Base-by-base conservation (phyloP, 257 asterid genomes). In the Gynochthodes officinalis region DNA sequence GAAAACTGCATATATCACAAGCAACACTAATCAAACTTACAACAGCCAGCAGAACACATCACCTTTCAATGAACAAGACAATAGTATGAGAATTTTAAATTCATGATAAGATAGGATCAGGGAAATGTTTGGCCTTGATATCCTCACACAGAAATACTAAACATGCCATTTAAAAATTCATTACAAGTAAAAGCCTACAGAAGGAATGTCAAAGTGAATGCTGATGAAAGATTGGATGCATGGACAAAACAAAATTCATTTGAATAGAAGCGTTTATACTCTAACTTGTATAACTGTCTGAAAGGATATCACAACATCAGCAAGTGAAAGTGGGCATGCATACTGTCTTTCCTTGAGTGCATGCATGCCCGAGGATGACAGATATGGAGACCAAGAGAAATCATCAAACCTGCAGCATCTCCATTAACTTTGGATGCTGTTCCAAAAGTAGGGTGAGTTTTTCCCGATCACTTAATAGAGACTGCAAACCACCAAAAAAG, bases 371-470 rank as follows among this genome's bases (percentile, higher is more conserved):
- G 44, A 3, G 14, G 40, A 14, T 46, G 32, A 15, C 2, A 7
- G 57, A 67, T 44, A 13, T 19, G 12, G 32, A 30, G 48, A 3
- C 4, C 12, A 30, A 9, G 71, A 52, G 43, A 67, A 11, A 54
- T 67, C 15, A 53, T 78, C 83, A 64, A 53, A 89, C 96, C 96
- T 89, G 88, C 76, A 95, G 92, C 98, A 95, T 87, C 87, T 95
- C 95, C 98, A 95, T 89, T 82, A 95, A 77, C 84, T 92, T 95
- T 19, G 99, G 99, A 73, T 92, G 95, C 77, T 95, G 94, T 80
- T 92, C 98, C 44, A 95, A 88, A 78, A 95, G 91, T 85, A 85
- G 94, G 82, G 98, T 90, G 16, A 95, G 99, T 78, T 90, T 95
- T 49, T 88, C 96, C 48, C 98, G 93, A 84, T 95, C 99, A 76